Evolutionary conservation across 805 yeast species (phyloP).

Genomic region (Saturnispora kantuleensis): DNA sequence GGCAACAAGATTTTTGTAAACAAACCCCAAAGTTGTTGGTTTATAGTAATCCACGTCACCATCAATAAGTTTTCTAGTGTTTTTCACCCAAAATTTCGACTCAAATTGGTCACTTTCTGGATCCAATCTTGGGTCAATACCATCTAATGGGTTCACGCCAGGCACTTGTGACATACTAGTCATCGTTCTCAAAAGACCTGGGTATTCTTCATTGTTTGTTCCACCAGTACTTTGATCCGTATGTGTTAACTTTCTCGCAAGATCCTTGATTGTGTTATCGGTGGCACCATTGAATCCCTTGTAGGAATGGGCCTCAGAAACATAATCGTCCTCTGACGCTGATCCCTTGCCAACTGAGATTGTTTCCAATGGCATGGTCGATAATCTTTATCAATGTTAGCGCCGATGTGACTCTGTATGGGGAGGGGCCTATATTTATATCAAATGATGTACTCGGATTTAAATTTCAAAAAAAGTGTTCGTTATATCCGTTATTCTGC

Average conservation of each 20-base stretch:
- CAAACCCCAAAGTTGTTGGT: conserved; percentile 50
- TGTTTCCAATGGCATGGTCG: conserved; percentile 13
- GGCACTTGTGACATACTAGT: conserved; percentile 45
- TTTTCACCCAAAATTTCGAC: conserved; percentile 59
- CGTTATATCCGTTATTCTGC: too few species aligned
- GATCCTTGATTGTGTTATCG: conserved; percentile 27
- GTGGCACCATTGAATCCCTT: conserved; percentile 30
- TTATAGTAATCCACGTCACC: conserved; percentile 54
- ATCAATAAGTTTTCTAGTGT: conserved; percentile 42
- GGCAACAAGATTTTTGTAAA: conserved; percentile 49
- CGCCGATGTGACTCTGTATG: background rate
- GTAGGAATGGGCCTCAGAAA: conserved; percentile 15
- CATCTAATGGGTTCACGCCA: conserved; percentile 33
- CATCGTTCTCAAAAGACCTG: conserved; percentile 26
- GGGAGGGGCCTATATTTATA: too few species aligned
- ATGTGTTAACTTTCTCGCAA: conserved; percentile 33
- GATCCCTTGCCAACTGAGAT: conserved; percentile 21
- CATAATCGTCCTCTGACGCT: conserved; percentile 7
- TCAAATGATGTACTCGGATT: too few species aligned
- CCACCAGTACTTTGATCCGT: conserved; percentile 10
- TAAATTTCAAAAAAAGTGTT: too few species aligned
- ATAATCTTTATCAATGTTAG: conserved; percentile 16
- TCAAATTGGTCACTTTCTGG: conserved; percentile 51
- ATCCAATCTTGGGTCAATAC: conserved; percentile 37
- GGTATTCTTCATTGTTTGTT: conserved; percentile 7